A percentile compares a stretch with the other conserved stretches of the same genome.
These are phyloP conservation scores for Boletus barrowsii DNA, from an alignment of 768 basidiomycete genomes.

Conservation along the genomic window DNA sequence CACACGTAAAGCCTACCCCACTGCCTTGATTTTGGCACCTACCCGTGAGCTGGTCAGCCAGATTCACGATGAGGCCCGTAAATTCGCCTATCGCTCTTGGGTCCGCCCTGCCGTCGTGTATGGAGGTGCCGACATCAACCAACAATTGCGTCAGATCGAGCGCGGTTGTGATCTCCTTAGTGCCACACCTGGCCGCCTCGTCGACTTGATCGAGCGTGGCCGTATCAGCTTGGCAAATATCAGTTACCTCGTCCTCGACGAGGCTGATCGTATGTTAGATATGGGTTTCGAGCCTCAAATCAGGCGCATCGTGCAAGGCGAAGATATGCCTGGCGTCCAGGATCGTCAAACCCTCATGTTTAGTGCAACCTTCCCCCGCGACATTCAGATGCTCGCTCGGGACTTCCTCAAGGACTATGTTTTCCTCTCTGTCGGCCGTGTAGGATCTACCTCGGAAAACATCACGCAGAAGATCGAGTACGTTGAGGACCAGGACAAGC, in stretches of 20 bases:
- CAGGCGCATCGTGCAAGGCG: conserved; percentile 93
- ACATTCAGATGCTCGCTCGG: conserved; percentile 94
- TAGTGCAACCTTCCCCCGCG: conserved; percentile 97
- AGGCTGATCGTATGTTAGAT: conserved; percentile 99
- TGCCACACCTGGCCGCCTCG: conserved; percentile 96
- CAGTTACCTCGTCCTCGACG: conserved; percentile 96
- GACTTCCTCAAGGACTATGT: conserved; percentile 99
- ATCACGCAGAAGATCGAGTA: conserved; percentile 99
- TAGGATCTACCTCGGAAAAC: conserved; percentile 98
- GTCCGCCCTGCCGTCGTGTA: conserved; percentile 98
- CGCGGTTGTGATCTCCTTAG: conserved; percentile 96
- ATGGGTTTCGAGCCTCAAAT: conserved; percentile 99
- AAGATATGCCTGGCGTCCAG: conserved; percentile 93
- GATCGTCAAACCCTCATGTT: conserved; percentile 99
- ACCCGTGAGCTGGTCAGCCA: conserved; percentile 99
- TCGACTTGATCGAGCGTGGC: conserved; percentile 97
- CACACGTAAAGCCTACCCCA: conserved; percentile 89
- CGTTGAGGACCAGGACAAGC: conserved; percentile 96
- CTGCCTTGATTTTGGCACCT: conserved; percentile 95
- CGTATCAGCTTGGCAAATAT: conserved; percentile 95
- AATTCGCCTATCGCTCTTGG: conserved; percentile 99
- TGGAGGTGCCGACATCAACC: conserved; percentile 97
- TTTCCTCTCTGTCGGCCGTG: conserved; percentile 97
- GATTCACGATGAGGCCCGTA: conserved; percentile 98
- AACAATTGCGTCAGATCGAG: conserved; percentile 91